Evolutionary conservation across 129 eudicot species (phyloP), one percentile per base, ranked within the genome.

Genomic region (Flaveria brownii): DNA sequence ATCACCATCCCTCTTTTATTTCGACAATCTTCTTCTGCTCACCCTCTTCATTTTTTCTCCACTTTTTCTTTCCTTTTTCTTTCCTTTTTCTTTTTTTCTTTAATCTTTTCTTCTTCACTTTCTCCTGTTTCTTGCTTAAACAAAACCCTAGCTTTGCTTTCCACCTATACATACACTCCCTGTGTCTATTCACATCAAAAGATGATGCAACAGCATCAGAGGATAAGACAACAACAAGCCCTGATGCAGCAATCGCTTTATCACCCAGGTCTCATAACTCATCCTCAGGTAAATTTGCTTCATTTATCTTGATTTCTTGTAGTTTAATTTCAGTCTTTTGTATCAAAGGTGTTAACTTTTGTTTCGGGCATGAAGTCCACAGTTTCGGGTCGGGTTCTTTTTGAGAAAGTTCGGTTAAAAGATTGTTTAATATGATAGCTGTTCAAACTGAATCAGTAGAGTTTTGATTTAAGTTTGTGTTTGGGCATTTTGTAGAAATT

Each of bases 241-340:
- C 46, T 87, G 77, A 87, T 87, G 87, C 92, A 87, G 68, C 92
- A 85, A 82, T 76, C 88, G 26, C 83, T 93, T 54, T 93, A 90
- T 76, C 98, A 93, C 74, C 96, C 98, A 54, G 98, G 89, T 67
- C 94, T 90, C 51, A 54, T 85, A 47, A 83, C 88, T 16, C 81
- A 85, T 76, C 91, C 88, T 20, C 91, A 87, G 91, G 91, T 87
- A 62, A 25, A 12, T 47, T 23, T 51, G 1, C n/a, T 69, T 20
- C 23, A 5, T n/a, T 16, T 54, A 10, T 41, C 55, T 36, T 17
- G n/a, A 18, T 71, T 61, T 55, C 7, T 78, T 23, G 25, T 7
- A 14, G 42, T 52, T 2, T 23, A 54, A 20, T 74, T 25, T 79
- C 11, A 7, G 2, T 36, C 70, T 61, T 56, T 73, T 51, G 25